These are phyloP conservation scores for Claviceps africana DNA, from an alignment of 2,329 filamentous ascomycete species.

Conservation along the genomic window DNA sequence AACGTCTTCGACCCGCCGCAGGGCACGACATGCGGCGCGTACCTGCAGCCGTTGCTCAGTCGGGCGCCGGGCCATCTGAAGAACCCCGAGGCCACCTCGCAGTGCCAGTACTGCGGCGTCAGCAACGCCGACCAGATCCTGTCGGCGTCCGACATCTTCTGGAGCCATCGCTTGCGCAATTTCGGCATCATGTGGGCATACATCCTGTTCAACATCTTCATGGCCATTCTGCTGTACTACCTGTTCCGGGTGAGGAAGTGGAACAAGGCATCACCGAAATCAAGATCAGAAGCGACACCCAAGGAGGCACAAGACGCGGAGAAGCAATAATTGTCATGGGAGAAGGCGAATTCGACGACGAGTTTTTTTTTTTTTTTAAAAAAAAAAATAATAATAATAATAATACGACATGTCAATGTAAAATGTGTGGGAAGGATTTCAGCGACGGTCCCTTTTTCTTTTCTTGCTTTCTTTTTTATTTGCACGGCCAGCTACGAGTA, in stretches of 20 bases:
- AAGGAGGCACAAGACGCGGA: neutral
- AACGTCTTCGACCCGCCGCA: conserved; percentile 50
- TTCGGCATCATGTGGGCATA: conserved; percentile 57
- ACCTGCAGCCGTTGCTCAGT: conserved; percentile 43
- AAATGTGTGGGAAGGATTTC: neutral
- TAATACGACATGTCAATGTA: neutral
- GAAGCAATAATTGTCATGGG: neutral
- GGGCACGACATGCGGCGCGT: conserved; percentile 48
- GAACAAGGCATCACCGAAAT: conserved; percentile 6
- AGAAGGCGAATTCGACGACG: neutral
- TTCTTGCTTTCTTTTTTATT: no score
- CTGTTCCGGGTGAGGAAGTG: conserved; percentile 38
- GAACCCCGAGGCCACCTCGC: conserved; percentile 39
- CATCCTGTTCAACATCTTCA: conserved; percentile 47
- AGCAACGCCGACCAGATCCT: conserved; percentile 48
- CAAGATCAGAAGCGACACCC: neutral
- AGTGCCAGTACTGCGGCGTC: conserved; percentile 56
- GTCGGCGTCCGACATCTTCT: conserved; percentile 31
- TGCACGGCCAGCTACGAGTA: no score
- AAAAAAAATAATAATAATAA: no score
- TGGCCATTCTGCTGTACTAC: conserved; percentile 49
- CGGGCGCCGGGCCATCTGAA: conserved; percentile 43
- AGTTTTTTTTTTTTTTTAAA: neutral
- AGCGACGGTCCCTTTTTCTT: no score
- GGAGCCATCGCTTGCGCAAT: conserved; percentile 49